Evolutionary conservation across 129 eudicot genomes (phyloP), one percentile per base, ranked within the genome.

Genomic region (Lactuca saligna): DNA sequence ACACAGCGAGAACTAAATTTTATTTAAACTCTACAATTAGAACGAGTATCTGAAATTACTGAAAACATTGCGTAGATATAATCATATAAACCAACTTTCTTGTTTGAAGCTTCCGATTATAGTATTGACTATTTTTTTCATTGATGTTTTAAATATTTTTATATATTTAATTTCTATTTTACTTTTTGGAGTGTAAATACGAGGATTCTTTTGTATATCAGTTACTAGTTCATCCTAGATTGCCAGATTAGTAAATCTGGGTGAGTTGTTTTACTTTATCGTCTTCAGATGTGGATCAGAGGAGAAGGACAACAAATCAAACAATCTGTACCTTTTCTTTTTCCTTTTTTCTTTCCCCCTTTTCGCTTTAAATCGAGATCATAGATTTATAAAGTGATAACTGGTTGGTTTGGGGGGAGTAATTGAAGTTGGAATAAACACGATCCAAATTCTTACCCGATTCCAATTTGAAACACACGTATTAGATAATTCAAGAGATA

Each of bases 161-260:
- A 13, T 14, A 5, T 53, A 17, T 35, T 41, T 46, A 41, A 0
- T 38, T 56, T 54, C 15, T 54, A 35, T 17, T 17, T 16, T 48
- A 25, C 29, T 3, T 55, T 55, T 55, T 55, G 73, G 61, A 57
- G 44, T 54, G 65, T 17, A 55, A 39, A 31, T 73, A 33, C 20
- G 72, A 68, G 83, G 87, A n/a, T 78, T 73, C 6, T 54, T 65
- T 77, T 70, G 91, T 79, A 77, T 73, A 69, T 56, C 63, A n/a
- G 77, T 55, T 70, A 5, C 37, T 59, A 68, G 79, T 63, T 37
- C 72, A 68, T 68, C 39, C 38, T 68, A 59, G 67, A 56, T 73
- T 68, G 66, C 16, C 17, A 61, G 49, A 72, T 73, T 56, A 69
- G 46, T 39, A 58, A 61, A 58, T 56, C 55, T 57, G 55, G 65